Evolutionary conservation across 1,139 yeast genomes (phyloP).

Genomic region (Blastobotrys elegans): DNA sequence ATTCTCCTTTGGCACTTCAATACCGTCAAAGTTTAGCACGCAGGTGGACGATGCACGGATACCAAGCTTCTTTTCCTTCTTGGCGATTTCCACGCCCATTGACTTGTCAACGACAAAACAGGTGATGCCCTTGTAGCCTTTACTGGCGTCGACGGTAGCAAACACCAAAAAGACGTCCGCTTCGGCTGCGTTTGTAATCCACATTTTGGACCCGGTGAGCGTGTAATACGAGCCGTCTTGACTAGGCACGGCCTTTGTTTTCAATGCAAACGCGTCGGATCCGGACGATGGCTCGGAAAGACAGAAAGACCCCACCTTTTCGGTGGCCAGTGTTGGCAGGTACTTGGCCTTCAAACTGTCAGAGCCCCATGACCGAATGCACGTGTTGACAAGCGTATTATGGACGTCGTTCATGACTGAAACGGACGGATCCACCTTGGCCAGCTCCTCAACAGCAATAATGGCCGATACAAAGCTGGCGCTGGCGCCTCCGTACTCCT

Average conservation of each 20-base stretch:
- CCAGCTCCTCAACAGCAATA: constrained; percentile 42
- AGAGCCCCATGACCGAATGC: constrained; percentile 39
- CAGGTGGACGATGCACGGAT: constrained; percentile 44
- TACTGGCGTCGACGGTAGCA: constrained; percentile 40
- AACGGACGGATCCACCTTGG: constrained; percentile 42
- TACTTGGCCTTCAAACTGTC: constrained; percentile 36
- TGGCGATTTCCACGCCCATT: constrained; percentile 40
- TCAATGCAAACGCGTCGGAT: constrained; percentile 44
- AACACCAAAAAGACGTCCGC: constrained; percentile 41
- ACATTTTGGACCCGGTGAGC: constrained; percentile 41
- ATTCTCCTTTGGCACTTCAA: constrained; percentile 40
- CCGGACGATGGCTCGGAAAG: constrained; percentile 42
- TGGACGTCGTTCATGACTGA: constrained; percentile 43
- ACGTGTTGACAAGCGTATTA: constrained; percentile 42
- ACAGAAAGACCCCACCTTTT: constrained; percentile 39
- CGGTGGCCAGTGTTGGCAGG: constrained; percentile 37
- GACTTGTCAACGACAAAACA: constrained; percentile 41
- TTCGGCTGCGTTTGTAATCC: constrained; percentile 44
- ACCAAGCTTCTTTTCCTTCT: constrained; percentile 43
- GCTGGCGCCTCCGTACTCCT: constrained; percentile 43
- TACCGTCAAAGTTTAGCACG: constrained; percentile 40
- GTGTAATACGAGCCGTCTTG: constrained; percentile 37
- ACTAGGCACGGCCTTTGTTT: constrained; percentile 35
- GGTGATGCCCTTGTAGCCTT: constrained; percentile 45
- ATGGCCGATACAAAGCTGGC: constrained; percentile 44